Percentiles rank a stretch among this genome's conserved stretches.
These are phyloP conservation scores for Pyronema omphalodes DNA, from an alignment of 495 filamentous ascomycete species.

Conservation along the genomic window DNA sequence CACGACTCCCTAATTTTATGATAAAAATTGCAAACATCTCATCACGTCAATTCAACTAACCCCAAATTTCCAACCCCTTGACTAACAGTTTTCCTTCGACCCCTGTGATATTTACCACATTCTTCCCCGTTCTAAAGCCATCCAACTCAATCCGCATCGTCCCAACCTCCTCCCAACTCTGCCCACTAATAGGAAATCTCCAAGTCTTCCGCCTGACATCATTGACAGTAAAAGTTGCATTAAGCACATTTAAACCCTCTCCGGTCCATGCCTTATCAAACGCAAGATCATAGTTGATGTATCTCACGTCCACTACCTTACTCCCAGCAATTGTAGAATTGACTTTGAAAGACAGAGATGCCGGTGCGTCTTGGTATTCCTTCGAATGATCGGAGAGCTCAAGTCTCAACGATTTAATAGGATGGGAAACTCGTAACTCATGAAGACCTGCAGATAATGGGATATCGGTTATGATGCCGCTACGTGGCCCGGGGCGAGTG, in stretches of 20 bases:
- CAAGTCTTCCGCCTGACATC: slow-evolving; percentile 27
- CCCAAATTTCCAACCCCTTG: slow-evolving; percentile 7
- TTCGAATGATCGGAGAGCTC: too few relatives aligned
- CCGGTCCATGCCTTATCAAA: slow-evolving; percentile 28
- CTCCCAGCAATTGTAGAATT: slow-evolving; percentile 18
- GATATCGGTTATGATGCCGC: neutral
- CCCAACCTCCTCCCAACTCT: slow-evolving; percentile 33
- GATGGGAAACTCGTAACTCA: neutral
- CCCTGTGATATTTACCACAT: slow-evolving; percentile 16
- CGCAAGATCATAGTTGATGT: slow-evolving; percentile 36
- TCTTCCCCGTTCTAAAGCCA: slow-evolving; percentile 29
- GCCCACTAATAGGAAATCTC: slow-evolving; percentile 32
- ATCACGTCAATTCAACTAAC: neutral
- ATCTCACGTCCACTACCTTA: slow-evolving; percentile 31
- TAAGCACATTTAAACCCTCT: slow-evolving; percentile 29
- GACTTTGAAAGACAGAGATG: slow-evolving; percentile 13
- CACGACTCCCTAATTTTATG: too few relatives aligned
- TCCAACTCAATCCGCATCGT: slow-evolving; percentile 29
- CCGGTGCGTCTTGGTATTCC: too few relatives aligned
- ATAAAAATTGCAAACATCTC: neutral
- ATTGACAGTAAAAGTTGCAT: slow-evolving; percentile 32
- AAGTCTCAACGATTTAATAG: too few relatives aligned
- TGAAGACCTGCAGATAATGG: neutral
- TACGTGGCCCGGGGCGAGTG: too few relatives aligned
- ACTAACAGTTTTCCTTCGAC: slow-evolving; percentile 7